Evolutionary conservation across 192 early-diverging fungal species (phyloP).

Genomic region (Podila horticola): DNA sequence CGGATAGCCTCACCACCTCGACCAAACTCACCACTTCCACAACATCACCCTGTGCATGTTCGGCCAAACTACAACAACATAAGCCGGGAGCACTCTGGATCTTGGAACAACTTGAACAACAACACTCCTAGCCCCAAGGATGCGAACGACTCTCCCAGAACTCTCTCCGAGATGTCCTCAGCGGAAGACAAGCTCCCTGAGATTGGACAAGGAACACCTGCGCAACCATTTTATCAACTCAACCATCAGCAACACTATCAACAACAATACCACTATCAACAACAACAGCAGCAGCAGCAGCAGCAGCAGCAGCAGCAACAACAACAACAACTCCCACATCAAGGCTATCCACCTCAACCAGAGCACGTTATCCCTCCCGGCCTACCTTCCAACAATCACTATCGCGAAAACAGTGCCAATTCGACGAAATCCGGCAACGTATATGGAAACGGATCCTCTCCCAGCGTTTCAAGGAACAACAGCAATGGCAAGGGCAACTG

Average conservation of each 20-base stretch:
- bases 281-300: slow-evolving; percentile 5
- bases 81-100: not conserved
- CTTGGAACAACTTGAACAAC: not conserved
- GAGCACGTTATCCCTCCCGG: not conserved
- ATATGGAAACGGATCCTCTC: not conserved
- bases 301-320: slow-evolving; percentile 14
- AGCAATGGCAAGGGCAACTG: slow-evolving; percentile 7
- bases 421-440: not conserved
- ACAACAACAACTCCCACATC: not conserved
- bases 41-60: not conserved
- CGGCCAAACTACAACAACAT: not conserved
- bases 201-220: not conserved
- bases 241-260: slow-evolving; percentile 3
- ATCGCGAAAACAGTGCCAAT: not conserved
- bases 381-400: not conserved
- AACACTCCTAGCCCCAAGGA: not conserved
- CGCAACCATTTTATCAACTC: not conserved
- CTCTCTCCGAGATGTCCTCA: slow-evolving; percentile 7
- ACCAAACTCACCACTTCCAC: not conserved
- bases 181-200: not conserved
- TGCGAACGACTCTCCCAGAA: not conserved
- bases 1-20: not conserved
- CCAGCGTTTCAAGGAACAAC: not conserved
- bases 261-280: not conserved
- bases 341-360: not conserved